Evolutionary conservation across 441 rosid genomes (phyloP), one percentile per base, ranked within the genome.

Genomic region (Gossypium trilobum): DNA sequence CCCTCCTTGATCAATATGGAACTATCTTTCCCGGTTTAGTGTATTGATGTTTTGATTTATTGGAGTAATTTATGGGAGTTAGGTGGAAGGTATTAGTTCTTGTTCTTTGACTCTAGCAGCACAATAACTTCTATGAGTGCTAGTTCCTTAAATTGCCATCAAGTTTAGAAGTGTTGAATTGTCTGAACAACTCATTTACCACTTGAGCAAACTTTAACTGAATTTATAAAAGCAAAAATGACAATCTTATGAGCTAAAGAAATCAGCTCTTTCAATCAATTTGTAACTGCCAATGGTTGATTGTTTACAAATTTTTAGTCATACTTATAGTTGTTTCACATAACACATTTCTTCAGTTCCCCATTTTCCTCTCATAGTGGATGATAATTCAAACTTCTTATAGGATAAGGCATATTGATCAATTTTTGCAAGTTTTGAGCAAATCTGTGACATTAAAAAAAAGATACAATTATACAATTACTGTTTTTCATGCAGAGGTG

Each of bases 401-500:
- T 27, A 20, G 39, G 71, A 50, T 1, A 2, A 27, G 1, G 10
- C 16, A 59, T 42, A 36, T 55, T 55, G 39, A 62, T 23, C 11
- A 51, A 50, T 29, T 20, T 23, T 13, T 67, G 71, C 57, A 48
- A 46, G 31, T n/a, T 48, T 22, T 63, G 25, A 60, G n/a, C 13
- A 46, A 4, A 55, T 27, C 1, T 44, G 27, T 39, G 20, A 23
- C 13, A 22, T 44, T 11, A 6, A 23, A 6, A 2, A 31, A 23
- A 0, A 0, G 33, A 29, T 5, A 52, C n/a, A 56, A 52, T 13
- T 69, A 36, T 68, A 19, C 13, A 67, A 22, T 42, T 39, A 31
- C 36, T 10, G 3, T 55, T 64, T 63, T 66, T 52, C 5, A 33
- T 83, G 84, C 92, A 88, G 92, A 78, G 77, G 57, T 88, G 92